Conservation (phyloP, 106 monocot species). For the Phalaenopsis equestris region DNA sequence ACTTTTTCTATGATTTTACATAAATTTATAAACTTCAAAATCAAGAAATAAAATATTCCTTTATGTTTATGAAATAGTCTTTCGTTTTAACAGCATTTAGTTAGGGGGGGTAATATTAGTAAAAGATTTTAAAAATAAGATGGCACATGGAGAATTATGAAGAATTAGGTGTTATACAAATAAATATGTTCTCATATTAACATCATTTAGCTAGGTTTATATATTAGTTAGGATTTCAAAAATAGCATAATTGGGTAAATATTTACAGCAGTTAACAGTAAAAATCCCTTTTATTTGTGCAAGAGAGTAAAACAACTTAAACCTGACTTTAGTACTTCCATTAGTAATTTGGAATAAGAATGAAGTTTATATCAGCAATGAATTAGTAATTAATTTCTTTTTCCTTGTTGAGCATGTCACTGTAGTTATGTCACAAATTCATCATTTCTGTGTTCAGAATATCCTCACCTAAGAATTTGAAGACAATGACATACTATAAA, state of each 20-base stretch:
- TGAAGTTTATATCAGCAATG: neutral
- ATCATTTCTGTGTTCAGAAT: neutral
- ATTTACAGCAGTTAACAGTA: too few species aligned
- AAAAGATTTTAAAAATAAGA: too few species aligned
- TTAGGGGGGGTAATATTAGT: too few species aligned
- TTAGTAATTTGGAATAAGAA: neutral
- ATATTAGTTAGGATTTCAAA: too few species aligned
- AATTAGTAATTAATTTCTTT: neutral
- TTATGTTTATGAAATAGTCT: neutral
- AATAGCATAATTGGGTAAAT: too few species aligned
- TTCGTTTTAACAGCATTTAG: too few species aligned
- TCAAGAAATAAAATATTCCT: neutral
- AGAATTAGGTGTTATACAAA: too few species aligned
- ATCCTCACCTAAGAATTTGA: neutral
- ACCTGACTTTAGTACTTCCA: neutral
- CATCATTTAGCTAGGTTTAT: too few species aligned
- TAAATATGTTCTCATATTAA: too few species aligned
- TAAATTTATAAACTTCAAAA: neutral
- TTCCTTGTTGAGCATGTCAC: neutral
- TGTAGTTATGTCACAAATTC: neutral
- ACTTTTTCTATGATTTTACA: neutral
- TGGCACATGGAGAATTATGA: too few species aligned
- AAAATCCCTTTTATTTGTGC: neutral
- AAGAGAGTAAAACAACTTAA: neutral
- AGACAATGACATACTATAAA: neutral